Evolutionary conservation across 1,284 basidiomycete genomes (phyloP), one percentile per base, ranked within the genome.

Genomic region (Cutaneotrichosporon sp.): DNA sequence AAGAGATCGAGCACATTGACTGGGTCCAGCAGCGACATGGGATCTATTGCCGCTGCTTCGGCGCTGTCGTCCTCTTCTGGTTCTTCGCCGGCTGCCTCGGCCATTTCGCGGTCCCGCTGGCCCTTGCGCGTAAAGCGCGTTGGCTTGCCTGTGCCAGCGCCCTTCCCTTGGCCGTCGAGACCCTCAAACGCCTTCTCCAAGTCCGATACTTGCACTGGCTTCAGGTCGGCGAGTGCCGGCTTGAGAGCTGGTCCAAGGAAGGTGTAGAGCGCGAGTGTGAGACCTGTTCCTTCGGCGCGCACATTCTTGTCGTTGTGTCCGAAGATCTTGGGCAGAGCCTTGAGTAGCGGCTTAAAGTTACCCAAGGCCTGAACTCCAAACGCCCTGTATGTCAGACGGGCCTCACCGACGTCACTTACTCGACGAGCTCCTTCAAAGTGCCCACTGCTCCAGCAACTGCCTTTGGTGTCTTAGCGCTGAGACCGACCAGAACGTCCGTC

Each of bases 171-270:
- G 45, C 82, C 84, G 65, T 96, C 91, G 78, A 94, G 80, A 26
- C 73, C 77, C 59, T 89, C 89, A 66, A 97, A 99, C 0, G 84
- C 81, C 67, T 96, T 93, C 64, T 90, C 90, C 55, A 99, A 75
- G 67, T 98, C 96, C 71, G 97, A 93, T 38, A 93, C 84, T 74
- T 98, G 96, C n/a, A 98, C 92, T 0, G 96, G 91, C 72, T 99
- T 99, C 57, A 99, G 81, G 61, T 96, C 89, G n/a, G 83, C 78
- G 10, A 99, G 77, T 75, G 86, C 90, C 39, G 91, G 83, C 51
- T 91, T 85, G 55, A 98, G 86, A 1, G 85, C 87, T 1, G 87
- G 78, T 20, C 96, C 96, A 60, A 98, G 84, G 71, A 85, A 93
- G 59, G 87, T 86, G 77, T 98, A 94, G 6, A 98, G 76, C 4